A percentile compares a stretch with the other conserved stretches of the same genome.
phyloP scores from a whole-genome alignment of 352 stramenopile species.

The Pythium scleroteichum region DNA sequence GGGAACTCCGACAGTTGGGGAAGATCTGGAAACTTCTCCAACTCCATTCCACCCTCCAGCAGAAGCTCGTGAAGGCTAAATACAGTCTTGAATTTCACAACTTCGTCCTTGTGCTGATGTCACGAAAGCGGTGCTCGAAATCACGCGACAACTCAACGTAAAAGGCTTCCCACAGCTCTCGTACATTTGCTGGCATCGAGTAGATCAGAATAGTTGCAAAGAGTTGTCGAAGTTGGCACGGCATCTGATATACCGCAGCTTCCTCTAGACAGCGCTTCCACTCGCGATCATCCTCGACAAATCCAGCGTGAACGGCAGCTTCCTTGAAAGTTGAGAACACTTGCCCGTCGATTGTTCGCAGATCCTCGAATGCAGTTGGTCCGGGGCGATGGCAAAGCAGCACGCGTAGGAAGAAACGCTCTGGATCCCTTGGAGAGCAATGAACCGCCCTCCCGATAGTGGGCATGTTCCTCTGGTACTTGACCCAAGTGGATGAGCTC shows the following conservation, averaged over 20 bases:
- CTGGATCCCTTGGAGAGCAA: conserved; percentile 20
- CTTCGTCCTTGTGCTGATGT: conserved; percentile 27
- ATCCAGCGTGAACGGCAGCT: conserved; percentile 17
- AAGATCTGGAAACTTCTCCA: too few species aligned
- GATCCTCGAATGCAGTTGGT: conserved; percentile 29
- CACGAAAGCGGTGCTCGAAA: conserved; percentile 30
- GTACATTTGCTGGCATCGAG: background rate
- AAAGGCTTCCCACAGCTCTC: conserved; percentile 27
- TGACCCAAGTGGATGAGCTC: conserved; percentile 25
- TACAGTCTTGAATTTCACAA: conserved; percentile 8
- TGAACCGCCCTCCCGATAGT: conserved; percentile 29
- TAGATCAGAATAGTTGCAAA: conserved; percentile 36
- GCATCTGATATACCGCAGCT: conserved; percentile 20
- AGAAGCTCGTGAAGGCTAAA: too few species aligned
- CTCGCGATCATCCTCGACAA: conserved; percentile 27
- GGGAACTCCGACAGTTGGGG: too few species aligned
- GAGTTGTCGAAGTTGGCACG: conserved; percentile 34
- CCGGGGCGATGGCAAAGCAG: conserved; percentile 21
- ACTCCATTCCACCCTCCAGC: too few species aligned
- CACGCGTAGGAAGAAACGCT: conserved; percentile 31
- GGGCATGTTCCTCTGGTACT: conserved; percentile 10
- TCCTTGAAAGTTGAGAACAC: conserved; percentile 25
- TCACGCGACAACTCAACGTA: conserved; percentile 19
- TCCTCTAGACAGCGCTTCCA: conserved; percentile 26
- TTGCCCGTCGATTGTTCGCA: conserved; percentile 22